These are phyloP conservation scores for Karstenula rhodostoma DNA, from an alignment of 2,329 filamentous ascomycete species.

Conservation along the genomic window DNA sequence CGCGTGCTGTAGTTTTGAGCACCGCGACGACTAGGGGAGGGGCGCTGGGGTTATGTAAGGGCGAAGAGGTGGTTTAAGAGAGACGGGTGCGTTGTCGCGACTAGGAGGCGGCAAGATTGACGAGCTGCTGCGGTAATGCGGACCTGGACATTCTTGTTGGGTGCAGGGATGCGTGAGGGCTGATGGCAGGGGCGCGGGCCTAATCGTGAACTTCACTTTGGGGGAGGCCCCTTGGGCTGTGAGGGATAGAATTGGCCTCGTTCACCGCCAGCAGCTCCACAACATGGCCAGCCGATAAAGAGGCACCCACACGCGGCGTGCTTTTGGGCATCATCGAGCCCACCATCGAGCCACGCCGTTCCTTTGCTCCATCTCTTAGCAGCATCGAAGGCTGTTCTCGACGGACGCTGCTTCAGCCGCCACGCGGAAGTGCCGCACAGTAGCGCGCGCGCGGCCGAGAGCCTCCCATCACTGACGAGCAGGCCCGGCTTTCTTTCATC, in stretches of 20 bases:
- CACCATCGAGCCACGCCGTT: too few species aligned
- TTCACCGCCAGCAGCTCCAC: slow-evolving; percentile 15
- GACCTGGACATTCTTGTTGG: slow-evolving; percentile 11
- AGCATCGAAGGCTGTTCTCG: background rate
- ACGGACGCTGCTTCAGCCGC: slow-evolving; percentile 20
- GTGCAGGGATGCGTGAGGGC: slow-evolving; percentile 9
- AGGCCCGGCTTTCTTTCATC: background rate
- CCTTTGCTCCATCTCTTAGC: background rate
- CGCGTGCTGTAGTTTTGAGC: slow-evolving; percentile 10
- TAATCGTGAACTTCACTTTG: slow-evolving; percentile 3
- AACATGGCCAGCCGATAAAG: slow-evolving; percentile 19
- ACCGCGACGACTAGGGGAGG: slow-evolving; percentile 8
- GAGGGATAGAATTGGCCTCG: slow-evolving; percentile 2
- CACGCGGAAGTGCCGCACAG: slow-evolving; percentile 6
- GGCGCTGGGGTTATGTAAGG: slow-evolving; percentile 1
- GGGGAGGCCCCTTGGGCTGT: background rate
- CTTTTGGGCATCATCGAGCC: background rate
- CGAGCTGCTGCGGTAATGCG: slow-evolving; percentile 20
- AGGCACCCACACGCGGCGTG: slow-evolving; percentile 8
- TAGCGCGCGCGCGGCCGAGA: slow-evolving; percentile 19
- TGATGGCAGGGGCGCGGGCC: slow-evolving; percentile 8
- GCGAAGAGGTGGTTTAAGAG: slow-evolving; percentile 1
- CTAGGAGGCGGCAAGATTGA: slow-evolving; percentile 21
- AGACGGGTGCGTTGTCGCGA: background rate
- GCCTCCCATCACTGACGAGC: slow-evolving; percentile 1